Conservation (phyloP, 805 yeast genomes). For the Wickerhamiella australiensis region DNA sequence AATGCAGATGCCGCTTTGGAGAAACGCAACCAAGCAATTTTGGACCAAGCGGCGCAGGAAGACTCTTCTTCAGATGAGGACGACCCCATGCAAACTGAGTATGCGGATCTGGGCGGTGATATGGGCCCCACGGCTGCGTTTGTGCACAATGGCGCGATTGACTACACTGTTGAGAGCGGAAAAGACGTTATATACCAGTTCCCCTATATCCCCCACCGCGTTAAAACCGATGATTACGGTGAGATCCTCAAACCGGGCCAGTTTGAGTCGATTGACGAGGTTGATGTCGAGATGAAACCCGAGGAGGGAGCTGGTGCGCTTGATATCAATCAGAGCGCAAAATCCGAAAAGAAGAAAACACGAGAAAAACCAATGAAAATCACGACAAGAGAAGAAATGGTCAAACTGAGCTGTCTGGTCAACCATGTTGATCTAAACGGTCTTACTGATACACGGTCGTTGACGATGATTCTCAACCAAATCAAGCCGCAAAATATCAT, state of each 20-base stretch:
- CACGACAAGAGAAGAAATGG: conserved; percentile 25
- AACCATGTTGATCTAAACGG: conserved; percentile 75
- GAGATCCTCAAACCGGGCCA: conserved; percentile 48
- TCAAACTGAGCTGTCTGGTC: conserved; percentile 54
- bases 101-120: background rate
- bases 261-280: conserved; percentile 12
- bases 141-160: background rate
- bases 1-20: conserved; percentile 28
- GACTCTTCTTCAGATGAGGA: conserved; percentile 25
- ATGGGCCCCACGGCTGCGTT: background rate
- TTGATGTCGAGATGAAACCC: conserved; percentile 20
- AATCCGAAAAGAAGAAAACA: background rate
- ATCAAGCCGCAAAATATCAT: conserved; percentile 67
- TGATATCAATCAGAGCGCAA: conserved; percentile 13
- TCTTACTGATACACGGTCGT: conserved; percentile 69
- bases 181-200: conserved; percentile 48
- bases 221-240: conserved; percentile 80
- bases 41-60: conserved; percentile 28
- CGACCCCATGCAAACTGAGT: background rate
- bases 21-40: conserved; percentile 30
- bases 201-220: conserved; percentile 52
- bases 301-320: conserved; percentile 22
- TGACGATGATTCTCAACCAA: conserved; percentile 62
- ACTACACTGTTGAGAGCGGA: conserved; percentile 33
- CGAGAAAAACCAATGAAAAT: conserved; percentile 37